These are phyloP conservation scores for Suhomyces wounanorum DNA, from an alignment of 1,139 yeast species.

Conservation along the genomic window DNA sequence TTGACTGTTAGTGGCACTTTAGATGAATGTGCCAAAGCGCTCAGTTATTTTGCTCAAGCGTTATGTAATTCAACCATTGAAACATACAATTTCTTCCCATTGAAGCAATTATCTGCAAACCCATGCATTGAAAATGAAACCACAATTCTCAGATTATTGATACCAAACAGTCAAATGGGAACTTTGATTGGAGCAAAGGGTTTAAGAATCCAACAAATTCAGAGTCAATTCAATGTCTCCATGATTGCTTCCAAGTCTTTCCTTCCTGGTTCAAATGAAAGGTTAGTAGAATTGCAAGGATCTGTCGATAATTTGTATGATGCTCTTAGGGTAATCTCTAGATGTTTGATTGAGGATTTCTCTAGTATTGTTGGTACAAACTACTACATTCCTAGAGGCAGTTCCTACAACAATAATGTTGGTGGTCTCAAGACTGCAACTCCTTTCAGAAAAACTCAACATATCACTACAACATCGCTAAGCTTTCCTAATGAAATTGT, in stretches of 20 bases:
- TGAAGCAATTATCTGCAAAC: conserved; percentile 57
- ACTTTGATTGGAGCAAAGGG: conserved; percentile 89
- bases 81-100: conserved; percentile 59
- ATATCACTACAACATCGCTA: conserved; percentile 15
- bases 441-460: conserved; percentile 13
- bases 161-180: conserved; percentile 90
- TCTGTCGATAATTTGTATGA: conserved; percentile 61
- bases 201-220: conserved; percentile 76
- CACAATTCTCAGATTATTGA: conserved; percentile 65
- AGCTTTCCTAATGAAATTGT: conserved; percentile 79
- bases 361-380: conserved; percentile 65
- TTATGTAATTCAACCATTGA: conserved; percentile 42
- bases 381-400: conserved; percentile 61
- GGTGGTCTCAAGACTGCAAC: conserved; percentile 18
- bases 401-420: conserved; percentile 19
- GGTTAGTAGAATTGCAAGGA: conserved; percentile 89
- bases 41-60: conserved; percentile 71
- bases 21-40: conserved; percentile 70
- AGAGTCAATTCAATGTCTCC: conserved; percentile 67
- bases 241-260: conserved; percentile 89
- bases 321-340: conserved; percentile 63
- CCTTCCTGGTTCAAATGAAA: conserved; percentile 81
- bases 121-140: conserved; percentile 54
- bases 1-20: conserved; percentile 81
- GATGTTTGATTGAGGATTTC: conserved; percentile 76